Base-by-base conservation (phyloP, 768 basidiomycete species). In the Boletus vermiculosoides region DNA sequence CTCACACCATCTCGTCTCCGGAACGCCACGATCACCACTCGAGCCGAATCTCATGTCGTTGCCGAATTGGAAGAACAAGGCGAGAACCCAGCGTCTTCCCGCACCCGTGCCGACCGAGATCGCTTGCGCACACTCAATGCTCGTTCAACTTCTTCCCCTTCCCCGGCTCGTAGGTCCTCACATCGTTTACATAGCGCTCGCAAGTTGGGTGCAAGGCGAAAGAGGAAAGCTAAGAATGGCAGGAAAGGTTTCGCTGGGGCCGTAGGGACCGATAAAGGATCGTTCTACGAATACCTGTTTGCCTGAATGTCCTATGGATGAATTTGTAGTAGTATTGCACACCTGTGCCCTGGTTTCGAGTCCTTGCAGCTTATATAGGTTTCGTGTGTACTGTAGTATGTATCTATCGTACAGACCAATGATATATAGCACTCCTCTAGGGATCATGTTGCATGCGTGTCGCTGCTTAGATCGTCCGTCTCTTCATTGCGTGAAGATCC, bases 71-170 rank as follows among this genome's bases (percentile, higher is more conserved):
- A 13, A 8, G 48, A 40, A 22, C 61, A 31, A 5, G 55, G 42
- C 36, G 53, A 49, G 15, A 39, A 25, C 33, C 10, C 41, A 13
- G 34, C 59, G 63, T 55, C 54, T 65, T 61, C 34, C 50, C 59
- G 52, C 54, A 40, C 63, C 23, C 67, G 73, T 37, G 61, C 39
- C 20, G 47, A 66, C 45, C 55, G 65, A 42, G 59, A 74, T 40
- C 66, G 69, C 25, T 67, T 73, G 54, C 63, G 71, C 57, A 52
- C 71, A 31, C 57, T 73, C 57, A 64, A 68, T 44, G 66, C 69
- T 56, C 67, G 79, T 25, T 77, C 80, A 1, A 62, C 80, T 4
- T 83, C 83, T 5, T 83, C 83, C 0, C 84, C 81, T 28, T 85
- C 84, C 0, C 84, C 84, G 30, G 77, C 71, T 8, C 70, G 83